Evolutionary conservation across 2,329 filamentous ascomycete species (phyloP), one percentile per base, ranked within the genome.

Genomic region (Aureobasidium sp.): DNA sequence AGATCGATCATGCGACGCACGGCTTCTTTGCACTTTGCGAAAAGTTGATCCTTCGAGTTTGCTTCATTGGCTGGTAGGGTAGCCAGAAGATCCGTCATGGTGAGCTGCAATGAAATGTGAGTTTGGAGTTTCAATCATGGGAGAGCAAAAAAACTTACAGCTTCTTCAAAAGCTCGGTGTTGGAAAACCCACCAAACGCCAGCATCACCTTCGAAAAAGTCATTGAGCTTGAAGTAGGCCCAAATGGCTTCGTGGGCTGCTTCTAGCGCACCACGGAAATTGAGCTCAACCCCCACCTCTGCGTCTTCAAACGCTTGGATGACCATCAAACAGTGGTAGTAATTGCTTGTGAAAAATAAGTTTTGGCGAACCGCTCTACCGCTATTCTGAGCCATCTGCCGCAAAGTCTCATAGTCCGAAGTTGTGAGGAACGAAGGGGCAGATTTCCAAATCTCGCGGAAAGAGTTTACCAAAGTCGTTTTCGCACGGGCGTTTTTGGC

Each of bases 121-220:
- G 37, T 21, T 16, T 25, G 59, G 13, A 58, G 1, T 65, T 61
- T 5, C 7, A 30, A 30, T 47, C 5, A 6, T 7, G 71, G 58
- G 25, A 67, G 66, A 29, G 65, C 67, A 9, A 71, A 10, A n/a
- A 71, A 57, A 55, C 89, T 73, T 84, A 89, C 69, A 36, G 87
- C 87, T 76, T 92, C 89, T 58, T 92, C 79, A 69, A 92, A 92
- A 0, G 89, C 89, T 1, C 89, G 79, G 70, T 92, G 89, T 71
- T 91, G 89, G 66, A 91, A 90, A 0, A 90, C 88, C 89, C 89
- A 93, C 89, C 89, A 92, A 0, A 91, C 88, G 14, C 85, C 81
- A 1, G 88, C 87, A 75, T 93, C 89, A 16, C 78, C 78, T 66
- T 87, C 84, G 64, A 91, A 85, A 13, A 90, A 75, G 41, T 77